Conservation (phyloP, 371 early-diverging fungal species). For the Haplosporangium sp. region DNA sequence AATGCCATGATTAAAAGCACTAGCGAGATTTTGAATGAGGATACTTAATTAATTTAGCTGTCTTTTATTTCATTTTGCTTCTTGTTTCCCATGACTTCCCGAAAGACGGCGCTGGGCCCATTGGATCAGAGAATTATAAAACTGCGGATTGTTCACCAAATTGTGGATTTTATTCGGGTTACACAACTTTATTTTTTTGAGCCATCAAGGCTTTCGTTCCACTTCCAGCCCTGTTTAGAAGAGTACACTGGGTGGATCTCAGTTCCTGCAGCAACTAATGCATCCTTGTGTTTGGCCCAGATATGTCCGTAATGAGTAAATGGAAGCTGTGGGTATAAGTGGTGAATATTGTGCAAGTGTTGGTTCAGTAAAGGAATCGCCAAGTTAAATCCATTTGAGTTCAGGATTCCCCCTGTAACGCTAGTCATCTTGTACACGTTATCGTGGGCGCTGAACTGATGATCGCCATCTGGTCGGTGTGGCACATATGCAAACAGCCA, state of each 20-base stretch:
- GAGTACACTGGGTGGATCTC: slow-evolving; percentile 47
- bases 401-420: slow-evolving; percentile 46
- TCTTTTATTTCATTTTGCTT: no score
- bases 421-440: slow-evolving; percentile 54
- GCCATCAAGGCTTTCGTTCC: slow-evolving; percentile 32
- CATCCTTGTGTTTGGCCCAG: slow-evolving; percentile 52
- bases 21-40: no score
- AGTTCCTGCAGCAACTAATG: slow-evolving; percentile 41
- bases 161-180: neutral
- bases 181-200: neutral
- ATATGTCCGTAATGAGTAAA: slow-evolving; percentile 45
- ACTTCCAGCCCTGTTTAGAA: slow-evolving; percentile 32
- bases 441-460: slow-evolving; percentile 30
- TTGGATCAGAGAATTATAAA: neutral
- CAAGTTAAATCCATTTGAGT: slow-evolving; percentile 47
- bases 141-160: neutral
- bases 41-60: no score
- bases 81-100: no score
- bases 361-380: slow-evolving; percentile 52
- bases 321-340: slow-evolving; percentile 51
- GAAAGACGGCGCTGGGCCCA: neutral
- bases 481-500: slow-evolving; percentile 54
- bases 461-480: slow-evolving; percentile 39
- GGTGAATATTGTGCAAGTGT: slow-evolving; percentile 54
- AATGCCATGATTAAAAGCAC: neutral